Evolutionary conservation across 129 eudicot species (phyloP).

Genomic region (Daucus carota): DNA sequence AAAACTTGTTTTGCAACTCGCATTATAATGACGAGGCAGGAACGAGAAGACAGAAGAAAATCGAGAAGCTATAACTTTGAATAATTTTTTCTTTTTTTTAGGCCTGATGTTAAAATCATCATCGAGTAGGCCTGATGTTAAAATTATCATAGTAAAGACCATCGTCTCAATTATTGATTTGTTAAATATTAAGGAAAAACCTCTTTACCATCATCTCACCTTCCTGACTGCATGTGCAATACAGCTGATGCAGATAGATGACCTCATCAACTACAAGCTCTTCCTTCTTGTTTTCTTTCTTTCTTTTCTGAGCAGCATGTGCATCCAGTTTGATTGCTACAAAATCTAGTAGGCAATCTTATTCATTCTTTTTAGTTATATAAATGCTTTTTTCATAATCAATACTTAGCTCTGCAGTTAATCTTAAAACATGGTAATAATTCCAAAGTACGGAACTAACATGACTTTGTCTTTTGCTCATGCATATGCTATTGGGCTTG

Average conservation of each 20-base stretch:
- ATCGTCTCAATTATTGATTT: neutral
- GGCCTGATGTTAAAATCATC: too few relatives aligned
- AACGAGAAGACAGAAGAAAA: too few relatives aligned
- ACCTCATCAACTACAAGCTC: neutral
- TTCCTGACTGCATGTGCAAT: neutral
- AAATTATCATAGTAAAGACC: neutral
- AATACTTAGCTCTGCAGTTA: neutral
- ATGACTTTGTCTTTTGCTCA: too few relatives aligned
- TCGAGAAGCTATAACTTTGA: too few relatives aligned
- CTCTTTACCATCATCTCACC: neutral
- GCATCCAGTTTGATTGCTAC: neutral
- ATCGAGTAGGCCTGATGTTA: too few relatives aligned
- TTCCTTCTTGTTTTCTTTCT: neutral
- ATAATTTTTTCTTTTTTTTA: too few relatives aligned
- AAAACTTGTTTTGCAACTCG: too few relatives aligned
- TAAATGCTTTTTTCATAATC: too few relatives aligned
- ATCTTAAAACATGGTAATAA: neutral
- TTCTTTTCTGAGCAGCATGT: neutral
- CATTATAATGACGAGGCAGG: too few relatives aligned
- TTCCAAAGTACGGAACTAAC: too few relatives aligned
- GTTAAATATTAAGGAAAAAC: neutral
- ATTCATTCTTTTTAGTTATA: neutral
- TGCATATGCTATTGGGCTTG: neutral
- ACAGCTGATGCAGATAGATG: neutral
- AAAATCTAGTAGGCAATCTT: neutral